These are phyloP conservation scores for Xylaria castorea DNA, from an alignment of 495 filamentous ascomycete genomes.

Conservation along the genomic window DNA sequence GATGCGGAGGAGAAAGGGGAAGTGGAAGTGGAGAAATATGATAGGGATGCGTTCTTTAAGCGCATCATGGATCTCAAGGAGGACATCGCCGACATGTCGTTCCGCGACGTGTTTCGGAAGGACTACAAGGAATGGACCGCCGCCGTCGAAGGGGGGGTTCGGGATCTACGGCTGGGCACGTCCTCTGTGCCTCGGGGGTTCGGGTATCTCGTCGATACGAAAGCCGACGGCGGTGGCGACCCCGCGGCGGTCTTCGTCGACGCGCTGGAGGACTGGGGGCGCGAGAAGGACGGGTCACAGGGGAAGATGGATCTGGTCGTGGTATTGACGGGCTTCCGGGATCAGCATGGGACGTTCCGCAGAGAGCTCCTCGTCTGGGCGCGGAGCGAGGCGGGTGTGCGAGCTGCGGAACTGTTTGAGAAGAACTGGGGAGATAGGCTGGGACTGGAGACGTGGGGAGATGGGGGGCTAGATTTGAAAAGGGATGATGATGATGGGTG, in stretches of 20 bases:
- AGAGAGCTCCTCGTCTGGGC: conserved; percentile 80
- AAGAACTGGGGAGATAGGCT: conserved; percentile 54
- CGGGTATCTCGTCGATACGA: conserved; percentile 65
- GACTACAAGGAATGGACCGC: conserved; percentile 98
- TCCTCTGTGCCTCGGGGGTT: conserved; percentile 74
- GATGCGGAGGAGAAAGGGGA: background rate
- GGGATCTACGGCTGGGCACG: conserved; percentile 69
- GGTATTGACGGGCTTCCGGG: conserved; percentile 77
- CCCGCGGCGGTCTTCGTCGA: conserved; percentile 35
- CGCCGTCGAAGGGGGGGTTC: conserved; percentile 69
- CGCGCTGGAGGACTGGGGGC: conserved; percentile 59
- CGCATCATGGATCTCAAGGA: conserved; percentile 71
- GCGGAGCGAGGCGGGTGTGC: conserved; percentile 49
- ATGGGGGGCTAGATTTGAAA: conserved; percentile 50
- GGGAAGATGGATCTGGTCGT: conserved; percentile 65
- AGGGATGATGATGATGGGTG: conserved; percentile 46
- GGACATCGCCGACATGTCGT: conserved; percentile 68
- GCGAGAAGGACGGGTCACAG: conserved; percentile 47
- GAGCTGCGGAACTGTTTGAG: conserved; percentile 62
- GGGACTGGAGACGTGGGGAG: conserved; percentile 62
- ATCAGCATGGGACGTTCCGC: conserved; percentile 61
- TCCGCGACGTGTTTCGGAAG: conserved; percentile 80
- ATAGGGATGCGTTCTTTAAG: conserved; percentile 66
- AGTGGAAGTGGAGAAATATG: conserved; percentile 46
- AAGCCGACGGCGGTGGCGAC: conserved; percentile 47